Percentiles rank a stretch among this genome's conserved stretches.
Evolutionary conservation across 176 grass and related monocot genomes (phyloP).

Genomic region (Hordeum marinum): DNA sequence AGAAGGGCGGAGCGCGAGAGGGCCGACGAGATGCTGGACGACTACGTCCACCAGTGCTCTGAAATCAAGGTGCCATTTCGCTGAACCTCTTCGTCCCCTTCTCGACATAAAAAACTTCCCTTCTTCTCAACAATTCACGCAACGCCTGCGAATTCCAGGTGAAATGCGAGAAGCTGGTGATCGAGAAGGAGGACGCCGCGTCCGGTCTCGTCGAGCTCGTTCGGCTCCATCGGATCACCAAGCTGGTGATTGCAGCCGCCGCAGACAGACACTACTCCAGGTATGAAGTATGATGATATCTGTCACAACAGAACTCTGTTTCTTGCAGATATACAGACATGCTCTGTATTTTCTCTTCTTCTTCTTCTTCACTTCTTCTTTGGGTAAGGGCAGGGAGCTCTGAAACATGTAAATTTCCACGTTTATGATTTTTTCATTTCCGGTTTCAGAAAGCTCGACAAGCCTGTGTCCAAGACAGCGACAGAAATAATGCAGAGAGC

Average conservation of each 20-base stretch:
- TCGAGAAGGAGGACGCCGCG: slow-evolving; percentile 45
- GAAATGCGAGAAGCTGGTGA: slow-evolving; percentile 51
- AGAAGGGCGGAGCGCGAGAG: slow-evolving; percentile 47
- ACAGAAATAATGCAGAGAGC: slow-evolving; percentile 55
- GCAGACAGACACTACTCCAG: slow-evolving; percentile 48
- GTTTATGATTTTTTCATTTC: neutral
- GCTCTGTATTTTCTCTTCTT: neutral
- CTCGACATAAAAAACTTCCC: neutral
- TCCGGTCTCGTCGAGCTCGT: slow-evolving; percentile 56
- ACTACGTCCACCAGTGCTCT: slow-evolving; percentile 43
- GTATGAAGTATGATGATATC: slow-evolving; percentile 8
- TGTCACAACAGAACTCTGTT: neutral
- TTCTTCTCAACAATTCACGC: neutral
- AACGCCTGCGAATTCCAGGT: slow-evolving; percentile 28
- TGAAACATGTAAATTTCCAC: neutral
- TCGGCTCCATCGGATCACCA: slow-evolving; percentile 29
- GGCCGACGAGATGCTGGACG: slow-evolving; percentile 28
- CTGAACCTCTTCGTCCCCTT: neutral
- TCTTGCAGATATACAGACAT: neutral
- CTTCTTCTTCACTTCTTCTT: neutral
- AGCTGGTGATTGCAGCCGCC: slow-evolving; percentile 48
- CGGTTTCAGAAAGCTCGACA: slow-evolving; percentile 46
- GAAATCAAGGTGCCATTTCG: slow-evolving; percentile 44
- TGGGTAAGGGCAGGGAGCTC: neutral
- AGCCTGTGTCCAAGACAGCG: slow-evolving; percentile 33